phyloP scores from a whole-genome alignment of 2,329 filamentous ascomycete genomes.

The Aspergillus pseudonomiae region DNA sequence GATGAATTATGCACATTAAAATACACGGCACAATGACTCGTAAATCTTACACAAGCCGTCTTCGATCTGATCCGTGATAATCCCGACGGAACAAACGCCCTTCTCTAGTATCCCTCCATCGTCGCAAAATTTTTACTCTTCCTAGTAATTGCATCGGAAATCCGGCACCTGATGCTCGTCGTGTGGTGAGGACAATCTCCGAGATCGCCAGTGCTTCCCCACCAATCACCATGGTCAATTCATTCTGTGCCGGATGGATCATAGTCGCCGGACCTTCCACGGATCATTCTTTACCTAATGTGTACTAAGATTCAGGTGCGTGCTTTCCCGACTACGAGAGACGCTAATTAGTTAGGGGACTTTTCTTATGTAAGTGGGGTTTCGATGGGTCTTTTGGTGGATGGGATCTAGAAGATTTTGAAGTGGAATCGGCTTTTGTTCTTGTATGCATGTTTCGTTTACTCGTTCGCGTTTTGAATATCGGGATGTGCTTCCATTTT shows the following conservation, averaged over 20 bases:
- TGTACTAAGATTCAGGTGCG: background rate
- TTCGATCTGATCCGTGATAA: background rate
- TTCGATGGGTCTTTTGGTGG: background rate
- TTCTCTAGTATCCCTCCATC: background rate
- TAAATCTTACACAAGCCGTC: background rate
- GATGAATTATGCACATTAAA: background rate
- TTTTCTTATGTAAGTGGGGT: background rate
- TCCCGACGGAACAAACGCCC: background rate
- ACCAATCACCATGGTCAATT: background rate
- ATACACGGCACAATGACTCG: background rate
- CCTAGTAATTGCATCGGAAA: constrained; percentile 10
- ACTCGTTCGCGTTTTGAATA: background rate
- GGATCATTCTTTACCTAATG: background rate
- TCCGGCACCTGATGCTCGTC: constrained; percentile 8
- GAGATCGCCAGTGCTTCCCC: constrained; percentile 3
- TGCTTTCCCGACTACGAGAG: background rate
- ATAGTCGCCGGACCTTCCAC: background rate
- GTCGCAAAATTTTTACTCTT: background rate
- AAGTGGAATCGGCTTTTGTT: background rate
- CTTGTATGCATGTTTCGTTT: background rate
- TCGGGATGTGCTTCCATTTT: background rate
- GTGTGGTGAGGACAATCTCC: background rate
- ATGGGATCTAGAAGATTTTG: background rate
- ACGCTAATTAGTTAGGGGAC: background rate
- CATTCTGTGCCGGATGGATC: background rate